phyloP scores from a whole-genome alignment of 805 yeast species.

The Candida ipomoeae region DNA sequence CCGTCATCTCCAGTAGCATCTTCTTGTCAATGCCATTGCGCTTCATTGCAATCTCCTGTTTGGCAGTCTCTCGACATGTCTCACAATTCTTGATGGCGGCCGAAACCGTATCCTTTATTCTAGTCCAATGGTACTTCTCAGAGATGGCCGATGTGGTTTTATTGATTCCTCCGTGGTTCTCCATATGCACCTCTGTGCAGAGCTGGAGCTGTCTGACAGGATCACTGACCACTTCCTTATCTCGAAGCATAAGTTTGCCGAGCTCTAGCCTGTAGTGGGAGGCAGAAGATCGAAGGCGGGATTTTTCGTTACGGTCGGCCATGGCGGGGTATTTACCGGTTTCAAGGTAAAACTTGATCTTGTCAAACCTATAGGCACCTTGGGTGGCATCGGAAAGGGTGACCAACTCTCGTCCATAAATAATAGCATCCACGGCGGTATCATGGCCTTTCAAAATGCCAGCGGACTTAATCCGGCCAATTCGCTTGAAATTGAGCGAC shows the following conservation, averaged over 20 bases:
- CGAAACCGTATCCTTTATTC: constrained; percentile 83
- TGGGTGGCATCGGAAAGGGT: constrained; percentile 47
- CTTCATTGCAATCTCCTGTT: constrained; percentile 19
- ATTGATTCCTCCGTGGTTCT: constrained; percentile 83
- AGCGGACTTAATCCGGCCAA: constrained; percentile 82
- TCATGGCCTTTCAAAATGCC: constrained; percentile 84
- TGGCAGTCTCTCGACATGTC: constrained; percentile 57
- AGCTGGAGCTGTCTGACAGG: constrained; percentile 70
- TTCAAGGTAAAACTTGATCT: constrained; percentile 70
- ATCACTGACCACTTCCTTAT: constrained; percentile 78
- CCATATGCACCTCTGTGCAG: constrained; percentile 63
- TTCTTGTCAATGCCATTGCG: constrained; percentile 19
- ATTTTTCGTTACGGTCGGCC: constrained; percentile 78
- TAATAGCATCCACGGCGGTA: constrained; percentile 79
- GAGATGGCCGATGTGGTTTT: constrained; percentile 75
- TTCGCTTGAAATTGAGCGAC: constrained; percentile 64
- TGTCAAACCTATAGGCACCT: constrained; percentile 64
- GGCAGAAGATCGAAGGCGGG: constrained; percentile 77
- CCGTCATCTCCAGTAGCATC: constrained; percentile 5
- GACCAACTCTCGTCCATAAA: constrained; percentile 77
- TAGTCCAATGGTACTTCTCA: constrained; percentile 84
- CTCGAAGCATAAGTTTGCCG: constrained; percentile 73
- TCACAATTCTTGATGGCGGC: constrained; percentile 72
- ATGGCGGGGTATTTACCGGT: constrained; percentile 84
- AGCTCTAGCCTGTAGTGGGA: constrained; percentile 68